Percentiles rank a stretch among this genome's conserved stretches.
Evolutionary conservation across 495 filamentous ascomycete species (phyloP).

Genomic region (Corynascus novoguineensis): DNA sequence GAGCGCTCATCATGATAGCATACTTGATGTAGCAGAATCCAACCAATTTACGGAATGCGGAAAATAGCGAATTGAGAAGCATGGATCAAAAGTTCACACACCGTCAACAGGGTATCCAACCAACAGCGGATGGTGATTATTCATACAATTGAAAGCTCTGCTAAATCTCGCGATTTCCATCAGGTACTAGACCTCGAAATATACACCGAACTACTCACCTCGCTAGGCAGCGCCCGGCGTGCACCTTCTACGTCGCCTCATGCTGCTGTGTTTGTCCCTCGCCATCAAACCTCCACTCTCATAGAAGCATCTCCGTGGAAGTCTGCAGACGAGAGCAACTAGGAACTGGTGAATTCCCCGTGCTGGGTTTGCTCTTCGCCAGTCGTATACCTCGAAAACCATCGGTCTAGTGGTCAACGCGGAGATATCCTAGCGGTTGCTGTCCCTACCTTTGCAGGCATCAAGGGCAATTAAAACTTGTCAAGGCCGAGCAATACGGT

Average conservation of each 20-base stretch:
- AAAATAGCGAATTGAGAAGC: too few species aligned
- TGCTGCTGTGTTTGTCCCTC: constrained; percentile 53
- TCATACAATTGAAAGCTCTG: too few species aligned
- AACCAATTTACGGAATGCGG: too few species aligned
- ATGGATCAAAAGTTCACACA: too few species aligned
- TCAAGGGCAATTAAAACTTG: background rate
- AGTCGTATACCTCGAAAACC: constrained; percentile 75
- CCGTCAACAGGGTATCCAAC: too few species aligned
- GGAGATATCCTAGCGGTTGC: constrained; percentile 65
- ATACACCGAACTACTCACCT: background rate
- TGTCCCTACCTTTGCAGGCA: constrained; percentile 13
- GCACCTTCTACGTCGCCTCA: background rate
- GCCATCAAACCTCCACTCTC: constrained; percentile 65
- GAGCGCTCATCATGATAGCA: background rate
- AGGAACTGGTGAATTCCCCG: constrained; percentile 31
- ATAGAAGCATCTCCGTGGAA: constrained; percentile 50
- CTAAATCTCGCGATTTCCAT: background rate
- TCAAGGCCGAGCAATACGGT: constrained; percentile 4
- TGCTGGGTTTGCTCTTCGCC: constrained; percentile 57
- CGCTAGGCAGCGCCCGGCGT: background rate
- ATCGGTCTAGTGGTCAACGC: constrained; percentile 54
- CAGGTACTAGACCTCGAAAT: background rate
- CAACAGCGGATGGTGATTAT: too few species aligned
- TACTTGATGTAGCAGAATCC: too few species aligned
- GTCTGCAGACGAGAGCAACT: constrained; percentile 64